Base-by-base conservation (phyloP, 1,284 basidiomycete genomes). In the Butyriboletus appendiculatus region DNA sequence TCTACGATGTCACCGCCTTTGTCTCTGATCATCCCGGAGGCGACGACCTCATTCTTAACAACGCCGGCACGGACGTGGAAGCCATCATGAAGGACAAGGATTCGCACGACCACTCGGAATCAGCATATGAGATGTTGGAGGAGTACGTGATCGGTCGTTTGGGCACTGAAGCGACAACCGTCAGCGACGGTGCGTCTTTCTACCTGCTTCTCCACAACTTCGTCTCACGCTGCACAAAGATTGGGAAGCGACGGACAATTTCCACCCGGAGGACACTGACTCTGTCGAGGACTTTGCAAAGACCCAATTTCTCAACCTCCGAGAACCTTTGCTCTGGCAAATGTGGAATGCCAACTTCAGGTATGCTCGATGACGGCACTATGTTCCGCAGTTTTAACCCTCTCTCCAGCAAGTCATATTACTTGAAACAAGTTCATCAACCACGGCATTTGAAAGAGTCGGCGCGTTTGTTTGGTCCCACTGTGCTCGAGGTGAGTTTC, bases 381-480 rank as follows among this genome's bases (percentile, higher is more conserved):
- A 1, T 38, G n/a, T 33, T 11, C 30, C 49, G 26, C 33, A 10
- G 24, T 24, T 43, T 30, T 46, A 44, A 39, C 34, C 43, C 22
- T 42, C 45, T 44, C 30, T 69, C 49, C 62, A 88, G 89, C 67
- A 99, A 99, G 79, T 85, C 90, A 22, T 99, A 97, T 71, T 99
- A 99, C 72, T 79, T 99, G 49, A 84, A 93, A 67, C 96, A 99
- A 73, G 94, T 99, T 0, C 96, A 99, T 73, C 94, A 96, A 73
- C 92, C 96, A 8, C 86, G 96, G 45, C 97, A 99, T 73, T 72
- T 97, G 49, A 80, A 88, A 30, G 81, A 95, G 45, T 88, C 94
- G 12, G 95, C 95, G 1, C 85, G 92, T 57, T 78, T 99, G 59
- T 98, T 99, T 70, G 89, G 90, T 16, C 86, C 88, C 7, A 77